These are phyloP conservation scores for Lasiodiplodia sp. DNA, from an alignment of 2,329 filamentous ascomycete genomes.

Conservation along the genomic window DNA sequence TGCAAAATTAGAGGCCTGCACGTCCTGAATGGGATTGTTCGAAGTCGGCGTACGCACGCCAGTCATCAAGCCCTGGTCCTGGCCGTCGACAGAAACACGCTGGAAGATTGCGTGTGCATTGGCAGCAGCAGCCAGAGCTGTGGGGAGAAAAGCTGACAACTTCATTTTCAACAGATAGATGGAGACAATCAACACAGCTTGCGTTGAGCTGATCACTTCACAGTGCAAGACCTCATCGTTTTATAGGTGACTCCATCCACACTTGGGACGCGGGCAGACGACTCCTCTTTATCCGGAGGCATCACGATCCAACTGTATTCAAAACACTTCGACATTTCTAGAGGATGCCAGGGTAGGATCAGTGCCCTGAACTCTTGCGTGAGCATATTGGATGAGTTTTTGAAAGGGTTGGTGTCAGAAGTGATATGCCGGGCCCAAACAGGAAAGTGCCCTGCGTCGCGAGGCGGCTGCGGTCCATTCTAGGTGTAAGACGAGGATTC, in stretches of 20 bases:
- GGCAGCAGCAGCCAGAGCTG: constrained; percentile 39
- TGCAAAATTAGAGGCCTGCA: constrained; percentile 55
- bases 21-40: constrained; percentile 60
- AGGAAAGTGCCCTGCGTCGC: not conserved
- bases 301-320: not conserved
- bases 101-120: constrained; percentile 56
- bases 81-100: constrained; percentile 57
- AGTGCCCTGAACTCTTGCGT: not conserved
- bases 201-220: not conserved
- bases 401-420: not conserved
- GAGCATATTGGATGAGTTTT: not conserved
- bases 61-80: constrained; percentile 58
- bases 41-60: constrained; percentile 58
- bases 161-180: constrained; percentile 32
- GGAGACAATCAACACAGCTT: not conserved
- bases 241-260: not conserved
- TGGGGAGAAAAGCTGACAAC: constrained; percentile 32
- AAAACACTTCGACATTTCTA: not conserved
- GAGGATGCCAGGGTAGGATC: not conserved
- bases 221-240: not conserved
- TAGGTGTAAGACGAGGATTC: not conserved
- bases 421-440: not conserved
- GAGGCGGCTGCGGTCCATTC: not conserved
- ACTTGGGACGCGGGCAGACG: not conserved
- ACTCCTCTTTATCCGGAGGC: constrained; percentile 14